A percentile compares a stretch with the other conserved stretches of the same genome.
Conservation (phyloP, 148 eudicot genomes). For the Cornus kousa region DNA sequence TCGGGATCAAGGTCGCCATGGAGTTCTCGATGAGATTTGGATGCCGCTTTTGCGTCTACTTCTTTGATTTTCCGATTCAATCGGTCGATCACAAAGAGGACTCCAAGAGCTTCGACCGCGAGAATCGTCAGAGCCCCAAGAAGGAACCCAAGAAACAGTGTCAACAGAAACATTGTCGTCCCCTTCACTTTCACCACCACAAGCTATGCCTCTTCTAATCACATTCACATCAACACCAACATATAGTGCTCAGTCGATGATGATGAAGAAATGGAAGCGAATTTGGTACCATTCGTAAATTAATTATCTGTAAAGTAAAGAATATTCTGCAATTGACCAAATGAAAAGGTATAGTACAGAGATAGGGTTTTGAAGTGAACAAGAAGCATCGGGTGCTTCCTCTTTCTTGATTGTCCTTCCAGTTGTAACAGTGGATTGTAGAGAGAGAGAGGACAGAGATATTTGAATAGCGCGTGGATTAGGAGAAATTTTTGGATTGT, state of each 20-base stretch:
- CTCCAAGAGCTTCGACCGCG: constrained; percentile 8
- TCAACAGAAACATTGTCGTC: not conserved
- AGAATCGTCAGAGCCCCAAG: constrained; percentile 15
- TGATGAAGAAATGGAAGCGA: not conserved
- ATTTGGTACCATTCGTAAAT: not conserved
- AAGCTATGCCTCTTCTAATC: no score
- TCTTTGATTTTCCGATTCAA: not conserved
- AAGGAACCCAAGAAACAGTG: constrained; percentile 9
- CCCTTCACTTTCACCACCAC: no score
- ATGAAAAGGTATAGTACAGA: not conserved
- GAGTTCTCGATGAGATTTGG: constrained; percentile 3
- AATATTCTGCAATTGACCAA: not conserved
- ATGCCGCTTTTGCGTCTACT: not conserved
- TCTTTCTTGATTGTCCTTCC: no score
- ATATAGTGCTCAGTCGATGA: no score
- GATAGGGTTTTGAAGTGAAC: no score
- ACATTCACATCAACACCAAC: no score
- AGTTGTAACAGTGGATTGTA: no score
- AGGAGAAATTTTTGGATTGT: no score
- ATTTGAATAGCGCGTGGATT: no score
- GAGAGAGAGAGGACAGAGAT: no score
- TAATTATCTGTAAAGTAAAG: not conserved
- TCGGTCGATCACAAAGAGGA: constrained; percentile 5
- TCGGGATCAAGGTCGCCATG: no score
- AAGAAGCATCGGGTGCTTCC: no score